phyloP scores from a whole-genome alignment of 73 alveolate genomes.

The Paramecium tetraurelia region DNA sequence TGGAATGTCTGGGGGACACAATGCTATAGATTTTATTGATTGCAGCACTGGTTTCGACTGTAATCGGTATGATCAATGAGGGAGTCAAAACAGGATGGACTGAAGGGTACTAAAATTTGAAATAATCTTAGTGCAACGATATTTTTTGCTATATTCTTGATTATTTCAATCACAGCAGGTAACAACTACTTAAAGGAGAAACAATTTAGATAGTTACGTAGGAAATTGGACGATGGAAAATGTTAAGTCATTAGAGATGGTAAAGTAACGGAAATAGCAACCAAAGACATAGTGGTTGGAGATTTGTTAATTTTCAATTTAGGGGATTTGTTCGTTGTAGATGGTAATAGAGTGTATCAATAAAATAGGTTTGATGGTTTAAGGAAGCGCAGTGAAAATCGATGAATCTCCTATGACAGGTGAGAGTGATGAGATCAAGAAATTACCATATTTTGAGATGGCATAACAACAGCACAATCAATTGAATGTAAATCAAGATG shows the following conservation, averaged over 20 bases:
- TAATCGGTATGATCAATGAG: conserved; percentile 91
- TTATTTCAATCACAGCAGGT: conserved; percentile 88
- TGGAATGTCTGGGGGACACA: conserved; percentile 93
- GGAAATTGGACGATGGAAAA: conserved; percentile 75
- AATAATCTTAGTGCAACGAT: conserved; percentile 87
- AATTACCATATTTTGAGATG: conserved; percentile 47
- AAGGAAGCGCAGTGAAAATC: conserved; percentile 72
- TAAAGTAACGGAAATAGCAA: conserved; percentile 68
- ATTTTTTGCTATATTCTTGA: conserved; percentile 84
- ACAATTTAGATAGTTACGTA: conserved; percentile 78
- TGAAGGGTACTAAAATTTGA: conserved; percentile 80
- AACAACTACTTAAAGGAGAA: conserved; percentile 86
- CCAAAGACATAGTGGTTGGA: conserved; percentile 85
- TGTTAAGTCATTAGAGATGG: conserved; percentile 78
- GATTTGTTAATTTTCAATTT: conserved; percentile 80
- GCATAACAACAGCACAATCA: background rate
- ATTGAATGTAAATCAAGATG: conserved; percentile 58
- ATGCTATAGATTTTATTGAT: conserved; percentile 84
- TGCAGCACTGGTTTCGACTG: conserved; percentile 94
- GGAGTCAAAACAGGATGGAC: conserved; percentile 82
- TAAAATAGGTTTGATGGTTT: conserved; percentile 31
- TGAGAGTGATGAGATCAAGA: conserved; percentile 86
- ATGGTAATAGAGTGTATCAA: conserved; percentile 74
- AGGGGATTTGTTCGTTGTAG: conserved; percentile 93
- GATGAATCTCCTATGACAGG: conserved; percentile 94